Evolutionary conservation across 805 yeast genomes (phyloP), one percentile per base, ranked within the genome.

Genomic region (Suhomyces vadensis): DNA sequence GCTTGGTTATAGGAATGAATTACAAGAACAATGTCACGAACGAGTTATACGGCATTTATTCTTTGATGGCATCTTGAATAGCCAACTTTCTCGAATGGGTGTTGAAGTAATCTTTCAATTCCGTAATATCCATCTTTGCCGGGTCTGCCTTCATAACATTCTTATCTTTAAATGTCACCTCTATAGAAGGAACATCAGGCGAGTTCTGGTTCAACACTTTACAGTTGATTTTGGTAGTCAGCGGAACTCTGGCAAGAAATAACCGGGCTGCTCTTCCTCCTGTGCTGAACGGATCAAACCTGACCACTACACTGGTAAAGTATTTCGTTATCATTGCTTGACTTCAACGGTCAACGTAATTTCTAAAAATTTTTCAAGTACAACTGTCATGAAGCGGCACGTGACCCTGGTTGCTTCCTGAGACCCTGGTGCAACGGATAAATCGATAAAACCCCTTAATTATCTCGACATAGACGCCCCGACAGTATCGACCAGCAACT

Each of bases 301-400:
- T 81, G 35, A 92, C 87, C 35, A 73, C 72, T 6, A 89, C 88
- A 51, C 81, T 81, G 26, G 90, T 74, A 69, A 92, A 88, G 68
- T 85, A 91, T 66, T 88, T 89, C 31, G 97, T 92, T 58, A 91
- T 86, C 98, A 91, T 91, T 23, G 22, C n/a, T 39, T 14, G 37
- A 19, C 37, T 29, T 29, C n/a, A n/a, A 1, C 1, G 19, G 14
- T 16, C 20, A 29, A 29, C 9, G 8, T 29, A 20, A 14, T 6
- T 17, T 29, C 33, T 20, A n/a, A 29, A 29, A 29, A 29, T 14
- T 29, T 29, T 29, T 29, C 33, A 16, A 16, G 7, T n/a, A 6
- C n/a, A 29, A 8, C 14, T 9, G 1, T 29, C 6, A 14, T 7
- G 11, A 16, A 3, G 9, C n/a, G 11, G 9, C 33, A 29, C 33